Evolutionary conservation across 2,329 filamentous ascomycete species (phyloP), one percentile per base, ranked within the genome.

Genomic region (Pseudogymnoascus sp.): DNA sequence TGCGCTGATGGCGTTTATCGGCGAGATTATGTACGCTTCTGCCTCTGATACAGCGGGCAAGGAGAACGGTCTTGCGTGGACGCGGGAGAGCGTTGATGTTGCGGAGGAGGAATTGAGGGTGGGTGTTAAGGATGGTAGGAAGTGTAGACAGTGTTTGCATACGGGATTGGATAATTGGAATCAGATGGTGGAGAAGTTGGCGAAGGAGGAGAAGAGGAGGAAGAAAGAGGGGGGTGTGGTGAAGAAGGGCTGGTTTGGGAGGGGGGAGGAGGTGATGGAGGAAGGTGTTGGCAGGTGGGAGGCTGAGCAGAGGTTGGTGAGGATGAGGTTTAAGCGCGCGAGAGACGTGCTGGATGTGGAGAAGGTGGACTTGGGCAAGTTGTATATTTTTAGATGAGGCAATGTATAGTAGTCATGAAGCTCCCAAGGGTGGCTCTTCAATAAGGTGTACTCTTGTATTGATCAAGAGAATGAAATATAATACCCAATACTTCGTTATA

Each of bases 1-100:
- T 2, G 90, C 85, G 0, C 75, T 97, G 12, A 91, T 91, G 79
- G 81, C 91, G 22, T 94, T 96, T 73, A 93, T 97, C 64, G 93
- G 93, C 62, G 93, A 97, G 75, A 96, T 97, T 59, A 81, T 97
- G 32, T 97, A 89, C 73, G 83, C 90, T 0, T 82, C 82, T 4
- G 80, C 82, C n/a, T 63, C 70, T 3, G 73, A 72, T 25, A 59
- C 60, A 62, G 60, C 70, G 16, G 76, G 73, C 16, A 77, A 78
- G 58, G 85, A 90, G 57, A 86, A 88, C 63, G 93, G 91, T 0
- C 78, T 97, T 1, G 85, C 86, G 5, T 97, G 93, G 93, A 96
- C 93, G 0, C 84, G 91, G 61, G 90, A 96, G 64, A 91, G 88
- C 25, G 90, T 96, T 32, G 88, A 92, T 66, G 76, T 89, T 1